These are phyloP conservation scores for Inonotus obliquus DNA, from an alignment of 1,284 basidiomycete species.

Conservation along the genomic window DNA sequence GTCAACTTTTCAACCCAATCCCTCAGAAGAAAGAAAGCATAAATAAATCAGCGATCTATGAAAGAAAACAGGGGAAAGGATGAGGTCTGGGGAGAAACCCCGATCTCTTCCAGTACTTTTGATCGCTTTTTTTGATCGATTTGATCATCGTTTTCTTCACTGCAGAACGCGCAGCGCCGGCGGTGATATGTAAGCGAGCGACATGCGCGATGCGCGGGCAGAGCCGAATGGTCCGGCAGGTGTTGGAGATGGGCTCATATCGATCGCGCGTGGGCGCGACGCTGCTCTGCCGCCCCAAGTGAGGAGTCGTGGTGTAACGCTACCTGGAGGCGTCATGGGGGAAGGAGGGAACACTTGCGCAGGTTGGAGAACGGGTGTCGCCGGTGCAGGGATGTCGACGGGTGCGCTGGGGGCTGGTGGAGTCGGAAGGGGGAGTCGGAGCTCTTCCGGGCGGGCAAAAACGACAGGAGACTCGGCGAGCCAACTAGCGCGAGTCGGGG, in stretches of 20 bases:
- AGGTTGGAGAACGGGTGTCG: not conserved
- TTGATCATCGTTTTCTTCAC: not conserved
- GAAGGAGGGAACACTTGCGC: not conserved
- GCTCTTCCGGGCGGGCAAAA: not conserved
- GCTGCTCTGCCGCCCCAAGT: not conserved
- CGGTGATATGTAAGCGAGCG: slow-evolving; percentile 10
- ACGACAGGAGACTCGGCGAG: slow-evolving; percentile 1
- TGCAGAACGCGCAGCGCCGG: slow-evolving; percentile 8
- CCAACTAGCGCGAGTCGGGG: slow-evolving; percentile 9
- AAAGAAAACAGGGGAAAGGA: not conserved
- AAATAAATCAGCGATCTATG: not conserved
- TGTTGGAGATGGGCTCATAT: slow-evolving; percentile 15
- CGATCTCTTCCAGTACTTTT: not conserved
- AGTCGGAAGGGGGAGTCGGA: not conserved
- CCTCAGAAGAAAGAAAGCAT: not conserved
- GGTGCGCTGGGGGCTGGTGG: not conserved
- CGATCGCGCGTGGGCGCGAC: slow-evolving; percentile 6
- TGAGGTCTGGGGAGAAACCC: not conserved
- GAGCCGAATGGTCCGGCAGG: slow-evolving; percentile 13
- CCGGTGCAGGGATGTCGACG: slow-evolving; percentile 1
- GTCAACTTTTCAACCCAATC: not conserved
- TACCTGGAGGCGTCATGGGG: slow-evolving; percentile 18
- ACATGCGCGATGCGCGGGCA: slow-evolving; percentile 12
- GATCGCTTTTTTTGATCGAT: not conserved
- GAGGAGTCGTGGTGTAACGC: slow-evolving; percentile 16